Percentiles rank a stretch among this genome's conserved stretches.
Evolutionary conservation across 495 filamentous ascomycete genomes (phyloP).

Genomic region (Trichoderma virens): DNA sequence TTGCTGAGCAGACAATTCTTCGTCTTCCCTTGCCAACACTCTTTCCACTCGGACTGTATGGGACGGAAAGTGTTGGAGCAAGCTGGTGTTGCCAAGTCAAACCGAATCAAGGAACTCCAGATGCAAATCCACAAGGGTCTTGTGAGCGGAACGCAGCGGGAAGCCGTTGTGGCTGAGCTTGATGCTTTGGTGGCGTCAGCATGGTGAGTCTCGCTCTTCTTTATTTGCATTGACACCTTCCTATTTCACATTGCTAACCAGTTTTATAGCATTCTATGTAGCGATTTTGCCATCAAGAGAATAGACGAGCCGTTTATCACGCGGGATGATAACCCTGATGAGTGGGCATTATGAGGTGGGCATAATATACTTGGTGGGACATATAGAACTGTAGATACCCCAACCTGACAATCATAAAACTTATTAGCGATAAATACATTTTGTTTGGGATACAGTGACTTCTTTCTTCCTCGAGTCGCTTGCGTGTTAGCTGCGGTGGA

Average conservation of each 20-base stretch:
- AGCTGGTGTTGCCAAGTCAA: constrained; percentile 62
- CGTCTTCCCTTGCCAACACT: constrained; percentile 96
- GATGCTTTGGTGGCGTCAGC: constrained; percentile 70
- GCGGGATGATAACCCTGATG: constrained; percentile 58
- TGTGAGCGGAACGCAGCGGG: constrained; percentile 56
- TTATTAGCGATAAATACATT: neutral
- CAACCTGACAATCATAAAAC: neutral
- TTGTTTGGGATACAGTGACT: neutral
- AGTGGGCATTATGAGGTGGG: constrained; percentile 66
- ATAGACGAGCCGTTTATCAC: constrained; percentile 88
- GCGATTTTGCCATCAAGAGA: constrained; percentile 84
- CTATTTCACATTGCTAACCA: neutral
- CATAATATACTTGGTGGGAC: neutral
- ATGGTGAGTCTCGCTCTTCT: constrained; percentile 30
- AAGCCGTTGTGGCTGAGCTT: constrained; percentile 78
- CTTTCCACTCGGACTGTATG: constrained; percentile 91
- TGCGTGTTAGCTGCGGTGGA: neutral
- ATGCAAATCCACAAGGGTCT: constrained; percentile 66
- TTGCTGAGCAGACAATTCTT: constrained; percentile 88
- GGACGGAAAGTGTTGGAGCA: constrained; percentile 73
- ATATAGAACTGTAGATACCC: constrained; percentile 6
- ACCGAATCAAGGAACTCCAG: constrained; percentile 79
- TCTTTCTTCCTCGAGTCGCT: neutral
- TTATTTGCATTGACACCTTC: neutral
- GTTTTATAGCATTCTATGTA: constrained; percentile 65